Conservation (phyloP, 1,139 yeast species). For the Candida buenavistaensis region DNA sequence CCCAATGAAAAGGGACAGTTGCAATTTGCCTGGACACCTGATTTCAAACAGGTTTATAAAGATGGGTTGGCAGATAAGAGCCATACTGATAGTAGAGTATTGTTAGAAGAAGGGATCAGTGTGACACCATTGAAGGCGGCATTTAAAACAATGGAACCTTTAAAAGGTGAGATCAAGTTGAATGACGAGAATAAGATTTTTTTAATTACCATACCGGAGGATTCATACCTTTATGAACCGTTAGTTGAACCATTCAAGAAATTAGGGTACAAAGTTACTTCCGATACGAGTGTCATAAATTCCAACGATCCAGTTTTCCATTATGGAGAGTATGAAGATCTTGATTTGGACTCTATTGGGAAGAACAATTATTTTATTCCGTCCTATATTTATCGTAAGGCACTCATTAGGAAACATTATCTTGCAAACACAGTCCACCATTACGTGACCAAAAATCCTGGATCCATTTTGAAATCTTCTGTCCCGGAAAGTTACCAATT, state of each 20-base stretch:
- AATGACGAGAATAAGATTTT: constrained; percentile 14
- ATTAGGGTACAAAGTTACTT: constrained; percentile 28
- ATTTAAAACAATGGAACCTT: constrained; percentile 55
- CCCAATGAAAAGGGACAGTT: constrained; percentile 26
- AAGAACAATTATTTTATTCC: constrained; percentile 62
- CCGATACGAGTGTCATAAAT: constrained; percentile 21
- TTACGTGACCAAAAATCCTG: constrained; percentile 73
- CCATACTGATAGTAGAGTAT: constrained; percentile 58
- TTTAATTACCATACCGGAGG: constrained; percentile 33
- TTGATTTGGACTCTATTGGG: constrained; percentile 65
- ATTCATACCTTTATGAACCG: constrained; percentile 62
- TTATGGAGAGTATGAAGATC: constrained; percentile 87
- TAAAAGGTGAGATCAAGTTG: constrained; percentile 56
- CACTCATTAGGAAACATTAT: constrained; percentile 85
- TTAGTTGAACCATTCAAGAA: constrained; percentile 43
- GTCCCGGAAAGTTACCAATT: constrained; percentile 76
- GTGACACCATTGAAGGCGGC: constrained; percentile 85
- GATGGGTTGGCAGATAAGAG: constrained; percentile 53
- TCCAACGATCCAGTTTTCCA: constrained; percentile 50
- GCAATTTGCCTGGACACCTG: constrained; percentile 77
- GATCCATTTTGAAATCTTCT: constrained; percentile 56
- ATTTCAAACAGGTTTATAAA: constrained; percentile 67
- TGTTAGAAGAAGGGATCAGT: constrained; percentile 54
- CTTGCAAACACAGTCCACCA: constrained; percentile 77
- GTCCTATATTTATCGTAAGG: constrained; percentile 83